Conservation (phyloP, 768 basidiomycete species). For the Xanthoconium purpureum region DNA sequence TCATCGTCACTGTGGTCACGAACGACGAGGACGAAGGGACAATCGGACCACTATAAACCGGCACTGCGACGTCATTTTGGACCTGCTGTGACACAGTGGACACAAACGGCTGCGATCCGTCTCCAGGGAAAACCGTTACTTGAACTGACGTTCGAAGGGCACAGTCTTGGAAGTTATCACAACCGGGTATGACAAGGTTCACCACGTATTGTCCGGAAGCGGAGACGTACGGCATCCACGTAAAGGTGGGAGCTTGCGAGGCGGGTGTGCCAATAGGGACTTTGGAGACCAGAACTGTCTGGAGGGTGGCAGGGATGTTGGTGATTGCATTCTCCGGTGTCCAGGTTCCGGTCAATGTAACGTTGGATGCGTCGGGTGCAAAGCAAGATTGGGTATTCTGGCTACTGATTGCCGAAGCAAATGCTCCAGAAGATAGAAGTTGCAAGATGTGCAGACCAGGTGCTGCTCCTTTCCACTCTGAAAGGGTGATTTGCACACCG, state of each 20-base stretch:
- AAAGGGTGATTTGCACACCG: conserved; percentile 83
- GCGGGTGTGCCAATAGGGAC: conserved; percentile 63
- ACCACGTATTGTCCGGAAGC: conserved; percentile 84
- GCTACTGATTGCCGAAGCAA: conserved; percentile 65
- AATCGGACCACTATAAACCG: conserved; percentile 81
- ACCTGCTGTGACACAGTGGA: conserved; percentile 75
- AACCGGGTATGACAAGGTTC: conserved; percentile 85
- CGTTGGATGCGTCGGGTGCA: conserved; percentile 70
- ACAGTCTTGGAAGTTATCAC: conserved; percentile 78
- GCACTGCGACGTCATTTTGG: conserved; percentile 51
- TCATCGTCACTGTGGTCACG: conserved; percentile 71
- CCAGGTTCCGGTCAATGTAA: conserved; percentile 71
- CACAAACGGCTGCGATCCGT: conserved; percentile 59
- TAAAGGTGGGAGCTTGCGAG: conserved; percentile 69
- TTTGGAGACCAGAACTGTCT: conserved; percentile 66
- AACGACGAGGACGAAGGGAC: conserved; percentile 71
- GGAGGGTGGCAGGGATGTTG: conserved; percentile 74
- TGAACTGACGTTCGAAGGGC: conserved; percentile 73
- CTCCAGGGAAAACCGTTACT: conserved; percentile 78
- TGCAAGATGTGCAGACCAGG: conserved; percentile 91
- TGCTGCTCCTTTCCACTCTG: conserved; percentile 67
- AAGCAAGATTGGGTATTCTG: conserved; percentile 73
- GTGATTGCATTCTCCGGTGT: conserved; percentile 59
- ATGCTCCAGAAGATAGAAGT: conserved; percentile 88
- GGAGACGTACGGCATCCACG: conserved; percentile 91